phyloP scores from a whole-genome alignment of 306 rosid species.

The Glycine latifolia region DNA sequence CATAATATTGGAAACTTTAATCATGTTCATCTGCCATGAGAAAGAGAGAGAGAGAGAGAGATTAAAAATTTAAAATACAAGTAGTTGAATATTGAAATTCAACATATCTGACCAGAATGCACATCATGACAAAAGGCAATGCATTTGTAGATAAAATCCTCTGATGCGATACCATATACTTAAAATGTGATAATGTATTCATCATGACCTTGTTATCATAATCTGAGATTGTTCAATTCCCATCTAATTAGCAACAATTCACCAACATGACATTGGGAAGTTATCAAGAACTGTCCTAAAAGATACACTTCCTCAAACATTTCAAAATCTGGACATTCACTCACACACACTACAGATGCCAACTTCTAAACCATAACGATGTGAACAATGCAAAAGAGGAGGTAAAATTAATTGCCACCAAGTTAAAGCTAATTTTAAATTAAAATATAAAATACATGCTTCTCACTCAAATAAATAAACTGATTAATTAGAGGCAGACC shows the following conservation, averaged over 20 bases:
- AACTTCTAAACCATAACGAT: constrained; percentile 34
- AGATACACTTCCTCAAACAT: constrained; percentile 28
- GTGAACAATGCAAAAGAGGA: constrained; percentile 21
- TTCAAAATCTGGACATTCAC: constrained; percentile 39
- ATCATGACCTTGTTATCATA: constrained; percentile 15
- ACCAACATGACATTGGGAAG: constrained; percentile 17
- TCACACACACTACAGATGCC: constrained; percentile 17
- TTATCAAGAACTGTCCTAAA: constrained; percentile 27
- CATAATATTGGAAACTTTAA: constrained; percentile 98
- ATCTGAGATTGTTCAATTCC: constrained; percentile 30
- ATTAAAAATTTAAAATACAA: neutral
- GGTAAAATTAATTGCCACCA: neutral
- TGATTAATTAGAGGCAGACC: constrained; percentile 51
- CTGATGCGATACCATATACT: neutral
- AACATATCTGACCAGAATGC: constrained; percentile 39
- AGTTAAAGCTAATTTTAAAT: constrained; percentile 12
- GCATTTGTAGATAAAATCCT: constrained; percentile 30
- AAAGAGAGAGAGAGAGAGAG: constrained; percentile 22
- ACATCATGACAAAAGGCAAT: constrained; percentile 8
- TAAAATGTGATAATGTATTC: constrained; percentile 15
- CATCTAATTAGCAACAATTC: constrained; percentile 14
- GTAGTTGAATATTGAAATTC: constrained; percentile 28
- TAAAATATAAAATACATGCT: neutral
- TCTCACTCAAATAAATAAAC: constrained; percentile 31
- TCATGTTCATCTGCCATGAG: constrained; percentile 87